Evolutionary conservation across 192 early-diverging fungal genomes (phyloP).

Genomic region (Cetraspora pellucida): DNA sequence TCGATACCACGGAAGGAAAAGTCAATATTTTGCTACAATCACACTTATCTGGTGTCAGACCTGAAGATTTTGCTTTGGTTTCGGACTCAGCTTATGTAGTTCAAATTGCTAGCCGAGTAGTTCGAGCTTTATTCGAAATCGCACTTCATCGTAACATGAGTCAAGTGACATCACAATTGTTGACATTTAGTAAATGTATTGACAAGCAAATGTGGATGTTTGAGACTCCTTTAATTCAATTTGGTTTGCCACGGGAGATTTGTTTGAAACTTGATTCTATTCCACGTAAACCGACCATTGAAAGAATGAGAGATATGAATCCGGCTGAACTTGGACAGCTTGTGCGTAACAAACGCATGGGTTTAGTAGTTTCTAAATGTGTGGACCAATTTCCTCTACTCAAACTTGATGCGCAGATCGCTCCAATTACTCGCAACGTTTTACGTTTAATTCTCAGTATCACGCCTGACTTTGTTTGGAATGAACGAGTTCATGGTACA

Average conservation of each 20-base stretch:
- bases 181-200: constrained; percentile 85
- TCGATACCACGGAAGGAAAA: constrained; percentile 85
- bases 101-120: constrained; percentile 91
- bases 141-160: constrained; percentile 91
- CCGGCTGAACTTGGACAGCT: constrained; percentile 84
- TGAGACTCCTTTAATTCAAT: constrained; percentile 87
- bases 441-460: constrained; percentile 81
- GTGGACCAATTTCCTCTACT: constrained; percentile 87
- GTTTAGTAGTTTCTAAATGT: constrained; percentile 67
- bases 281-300: constrained; percentile 50
- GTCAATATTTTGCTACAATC: constrained; percentile 94
- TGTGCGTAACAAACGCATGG: constrained; percentile 81
- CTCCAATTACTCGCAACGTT: constrained; percentile 93
- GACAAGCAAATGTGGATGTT: constrained; percentile 92
- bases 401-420: constrained; percentile 76
- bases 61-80: constrained; percentile 94
- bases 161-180: constrained; percentile 71
- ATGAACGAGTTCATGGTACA: constrained; percentile 87
- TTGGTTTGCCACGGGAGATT: constrained; percentile 74
- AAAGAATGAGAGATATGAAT: constrained; percentile 84
- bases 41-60: constrained; percentile 71
- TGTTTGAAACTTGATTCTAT: constrained; percentile 73
- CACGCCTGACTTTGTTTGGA: constrained; percentile 91
- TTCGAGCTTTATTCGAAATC: constrained; percentile 96
- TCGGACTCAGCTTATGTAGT: constrained; percentile 94